phyloP scores from a whole-genome alignment of 345 rosid species.

The Citrus unshiu region DNA sequence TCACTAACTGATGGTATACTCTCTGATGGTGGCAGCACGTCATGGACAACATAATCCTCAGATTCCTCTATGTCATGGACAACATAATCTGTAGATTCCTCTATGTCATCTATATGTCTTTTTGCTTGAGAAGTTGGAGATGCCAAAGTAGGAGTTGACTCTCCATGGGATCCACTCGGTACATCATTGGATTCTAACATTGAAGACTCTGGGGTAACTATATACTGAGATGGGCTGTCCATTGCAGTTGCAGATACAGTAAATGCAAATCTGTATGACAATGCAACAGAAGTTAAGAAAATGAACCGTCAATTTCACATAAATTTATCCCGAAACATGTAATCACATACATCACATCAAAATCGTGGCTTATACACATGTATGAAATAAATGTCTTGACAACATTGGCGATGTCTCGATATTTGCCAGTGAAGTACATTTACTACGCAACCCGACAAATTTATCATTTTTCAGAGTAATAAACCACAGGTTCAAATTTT shows the following conservation, averaged over 20 bases:
- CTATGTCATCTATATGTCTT: neutral
- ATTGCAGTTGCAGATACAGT: neutral
- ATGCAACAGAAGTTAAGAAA: neutral
- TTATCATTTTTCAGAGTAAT: neutral
- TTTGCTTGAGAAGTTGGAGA: neutral
- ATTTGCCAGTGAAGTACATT: neutral
- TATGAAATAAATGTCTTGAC: neutral
- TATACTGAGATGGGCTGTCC: slow-evolving; percentile 4
- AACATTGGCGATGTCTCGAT: neutral
- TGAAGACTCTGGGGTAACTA: neutral
- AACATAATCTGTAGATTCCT: neutral
- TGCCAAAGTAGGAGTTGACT: neutral
- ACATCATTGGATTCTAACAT: slow-evolving; percentile 1
- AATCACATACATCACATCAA: neutral
- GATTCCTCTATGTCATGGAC: neutral
- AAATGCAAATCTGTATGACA: neutral
- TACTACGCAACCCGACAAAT: neutral
- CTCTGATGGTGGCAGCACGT: neutral
- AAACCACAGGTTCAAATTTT: neutral
- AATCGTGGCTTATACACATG: neutral
- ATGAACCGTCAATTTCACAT: neutral
- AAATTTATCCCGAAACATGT: neutral
- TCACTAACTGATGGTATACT: neutral
- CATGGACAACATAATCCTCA: neutral
- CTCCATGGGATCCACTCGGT: slow-evolving; percentile 14